phyloP scores from a whole-genome alignment of 768 basidiomycete genomes.

The Lenzites betulinus region DNA sequence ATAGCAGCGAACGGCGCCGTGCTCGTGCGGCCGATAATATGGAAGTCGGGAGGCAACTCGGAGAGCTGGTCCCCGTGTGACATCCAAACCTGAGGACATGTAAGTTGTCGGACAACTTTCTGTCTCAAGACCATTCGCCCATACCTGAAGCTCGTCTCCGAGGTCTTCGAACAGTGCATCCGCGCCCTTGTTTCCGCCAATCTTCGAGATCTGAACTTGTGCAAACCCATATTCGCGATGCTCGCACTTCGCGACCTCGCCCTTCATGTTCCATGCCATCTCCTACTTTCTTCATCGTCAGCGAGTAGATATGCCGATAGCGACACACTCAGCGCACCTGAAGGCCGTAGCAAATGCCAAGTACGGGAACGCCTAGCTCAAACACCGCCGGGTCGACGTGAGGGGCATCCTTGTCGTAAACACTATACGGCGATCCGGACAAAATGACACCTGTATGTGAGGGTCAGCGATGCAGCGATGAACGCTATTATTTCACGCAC shows the following conservation, averaged over 20 bases:
- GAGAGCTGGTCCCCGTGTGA: conserved; percentile 96
- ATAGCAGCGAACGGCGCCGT: conserved; percentile 93
- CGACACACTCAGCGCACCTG: conserved; percentile 54
- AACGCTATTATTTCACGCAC: conserved; percentile 39
- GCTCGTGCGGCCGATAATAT: conserved; percentile 82
- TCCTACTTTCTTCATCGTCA: conserved; percentile 54
- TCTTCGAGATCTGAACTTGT: conserved; percentile 69
- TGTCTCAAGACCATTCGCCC: conserved; percentile 12
- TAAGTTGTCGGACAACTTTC: background rate
- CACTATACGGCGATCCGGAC: conserved; percentile 97
- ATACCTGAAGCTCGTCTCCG: conserved; percentile 87
- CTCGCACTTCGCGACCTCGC: conserved; percentile 81
- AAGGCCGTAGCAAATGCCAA: conserved; percentile 97
- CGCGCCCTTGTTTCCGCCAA: conserved; percentile 51
- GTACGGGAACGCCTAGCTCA: conserved; percentile 82
- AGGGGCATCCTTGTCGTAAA: conserved; percentile 90
- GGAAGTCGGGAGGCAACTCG: conserved; percentile 78
- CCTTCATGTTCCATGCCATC: conserved; percentile 87
- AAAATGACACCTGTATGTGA: conserved; percentile 78
- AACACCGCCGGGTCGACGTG: conserved; percentile 94
- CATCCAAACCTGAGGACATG: conserved; percentile 88
- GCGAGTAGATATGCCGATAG: background rate
- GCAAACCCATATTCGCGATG: conserved; percentile 97
- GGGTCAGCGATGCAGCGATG: background rate
- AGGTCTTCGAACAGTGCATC: conserved; percentile 86